Evolutionary conservation across 352 stramenopile species (phyloP).

Genomic region (Phytophthora aleatoria): DNA sequence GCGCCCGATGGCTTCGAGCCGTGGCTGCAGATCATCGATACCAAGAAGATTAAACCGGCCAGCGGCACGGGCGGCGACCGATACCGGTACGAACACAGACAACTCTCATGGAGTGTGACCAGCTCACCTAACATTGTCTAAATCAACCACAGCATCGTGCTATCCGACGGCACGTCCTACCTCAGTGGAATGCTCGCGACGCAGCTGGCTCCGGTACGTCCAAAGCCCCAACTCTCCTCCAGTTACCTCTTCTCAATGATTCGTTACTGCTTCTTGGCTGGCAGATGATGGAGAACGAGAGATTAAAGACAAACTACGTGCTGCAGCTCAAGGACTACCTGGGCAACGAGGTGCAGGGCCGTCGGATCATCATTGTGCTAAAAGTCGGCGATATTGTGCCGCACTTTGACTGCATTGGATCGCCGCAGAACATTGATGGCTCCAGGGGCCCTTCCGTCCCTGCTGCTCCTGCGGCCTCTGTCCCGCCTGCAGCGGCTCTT

Average conservation of each 20-base stretch:
- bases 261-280: neutral
- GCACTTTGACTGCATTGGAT: constrained; percentile 74
- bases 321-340: constrained; percentile 87
- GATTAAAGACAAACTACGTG: constrained; percentile 83
- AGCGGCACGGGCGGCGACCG: constrained; percentile 75
- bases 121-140: constrained; percentile 3
- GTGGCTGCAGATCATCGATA: constrained; percentile 89
- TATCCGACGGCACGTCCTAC: constrained; percentile 80
- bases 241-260: neutral
- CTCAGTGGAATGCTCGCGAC: constrained; percentile 90
- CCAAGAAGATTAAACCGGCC: constrained; percentile 87
- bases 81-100: constrained; percentile 50
- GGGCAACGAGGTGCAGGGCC: constrained; percentile 83
- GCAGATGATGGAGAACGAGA: constrained; percentile 84
- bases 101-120: constrained; percentile 1
- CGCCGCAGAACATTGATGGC: constrained; percentile 79
- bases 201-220: constrained; percentile 72
- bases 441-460: constrained; percentile 46
- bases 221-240: neutral
- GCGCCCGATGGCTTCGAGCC: constrained; percentile 85
- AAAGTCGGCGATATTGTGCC: constrained; percentile 81
- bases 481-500: constrained; percentile 31
- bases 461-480: constrained; percentile 22
- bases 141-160: constrained; percentile 53
- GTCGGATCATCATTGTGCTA: constrained; percentile 86